phyloP scores from a whole-genome alignment of 2,329 filamentous ascomycete genomes.

The Didymella sp. region DNA sequence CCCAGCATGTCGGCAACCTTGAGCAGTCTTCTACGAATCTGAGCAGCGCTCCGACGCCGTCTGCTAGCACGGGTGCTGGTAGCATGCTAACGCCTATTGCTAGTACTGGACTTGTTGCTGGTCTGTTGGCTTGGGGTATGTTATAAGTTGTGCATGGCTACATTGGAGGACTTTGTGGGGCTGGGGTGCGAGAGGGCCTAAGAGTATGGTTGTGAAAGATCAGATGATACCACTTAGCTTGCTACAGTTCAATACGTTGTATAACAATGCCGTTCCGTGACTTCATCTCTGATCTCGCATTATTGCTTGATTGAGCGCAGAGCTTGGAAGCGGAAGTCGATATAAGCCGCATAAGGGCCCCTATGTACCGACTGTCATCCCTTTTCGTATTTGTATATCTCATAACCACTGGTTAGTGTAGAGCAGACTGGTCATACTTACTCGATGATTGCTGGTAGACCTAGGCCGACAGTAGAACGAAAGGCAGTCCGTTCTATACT shows the following conservation, averaged over 20 bases:
- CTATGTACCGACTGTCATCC: too few relatives aligned
- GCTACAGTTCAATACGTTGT: too few relatives aligned
- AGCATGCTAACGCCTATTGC: conserved; percentile 23
- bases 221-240: neutral
- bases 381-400: too few relatives aligned
- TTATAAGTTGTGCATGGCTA: conserved; percentile 2
- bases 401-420: too few relatives aligned
- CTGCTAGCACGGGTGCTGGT: conserved; percentile 25
- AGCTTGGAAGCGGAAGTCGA: too few relatives aligned
- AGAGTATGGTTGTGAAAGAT: neutral
- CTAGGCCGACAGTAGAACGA: too few relatives aligned
- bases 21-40: conserved; percentile 9
- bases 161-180: neutral
- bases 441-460: too few relatives aligned
- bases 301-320: neutral
- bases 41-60: neutral
- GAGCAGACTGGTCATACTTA: too few relatives aligned
- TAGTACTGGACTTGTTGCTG: conserved; percentile 30
- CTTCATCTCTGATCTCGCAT: neutral
- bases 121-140: conserved; percentile 30
- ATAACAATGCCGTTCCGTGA: neutral
- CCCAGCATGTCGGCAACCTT: conserved; percentile 38
- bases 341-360: too few relatives aligned
- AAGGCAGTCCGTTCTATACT: too few relatives aligned
- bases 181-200: neutral